These are phyloP conservation scores for Capsicum chinense DNA, from an alignment of 257 asterid species.

Conservation along the genomic window DNA sequence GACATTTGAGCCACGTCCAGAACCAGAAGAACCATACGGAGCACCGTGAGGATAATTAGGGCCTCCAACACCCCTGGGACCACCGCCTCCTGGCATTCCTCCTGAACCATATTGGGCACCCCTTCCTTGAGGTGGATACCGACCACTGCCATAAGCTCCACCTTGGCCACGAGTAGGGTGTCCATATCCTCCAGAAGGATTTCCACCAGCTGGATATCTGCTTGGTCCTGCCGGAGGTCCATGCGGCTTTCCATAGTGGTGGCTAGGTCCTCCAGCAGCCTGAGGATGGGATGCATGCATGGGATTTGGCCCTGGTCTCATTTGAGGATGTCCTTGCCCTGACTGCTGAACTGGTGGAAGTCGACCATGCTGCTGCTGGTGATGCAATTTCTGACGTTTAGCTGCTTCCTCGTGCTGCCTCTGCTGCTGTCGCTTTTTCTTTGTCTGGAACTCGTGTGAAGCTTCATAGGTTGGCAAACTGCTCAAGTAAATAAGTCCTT, in stretches of 20 bases:
- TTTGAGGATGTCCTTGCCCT: conserved; percentile 66
- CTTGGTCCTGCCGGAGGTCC: conserved; percentile 82
- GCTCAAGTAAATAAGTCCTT: conserved; percentile 35
- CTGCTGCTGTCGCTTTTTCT: conserved; percentile 93
- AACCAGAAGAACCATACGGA: conserved; percentile 70
- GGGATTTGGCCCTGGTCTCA: conserved; percentile 62
- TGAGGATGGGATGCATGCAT: conserved; percentile 59
- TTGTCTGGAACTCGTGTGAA: conserved; percentile 96
- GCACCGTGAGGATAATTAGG: conserved; percentile 77
- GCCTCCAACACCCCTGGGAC: conserved; percentile 73
- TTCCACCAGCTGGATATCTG: conserved; percentile 74
- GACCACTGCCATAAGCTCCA: conserved; percentile 70
- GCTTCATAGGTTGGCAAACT: conserved; percentile 94
- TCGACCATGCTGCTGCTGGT: conserved; percentile 82
- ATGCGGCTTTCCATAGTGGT: conserved; percentile 77
- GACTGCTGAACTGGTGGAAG: conserved; percentile 88
- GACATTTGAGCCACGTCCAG: conserved; percentile 81
- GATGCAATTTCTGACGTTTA: conserved; percentile 76
- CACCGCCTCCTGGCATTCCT: conserved; percentile 58
- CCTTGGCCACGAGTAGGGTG: conserved; percentile 81
- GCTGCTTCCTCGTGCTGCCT: conserved; percentile 85
- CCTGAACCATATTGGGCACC: conserved; percentile 70
- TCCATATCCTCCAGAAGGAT: conserved; percentile 75
- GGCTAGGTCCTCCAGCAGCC: conserved; percentile 58
- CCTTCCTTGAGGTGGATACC: conserved; percentile 83